Evolutionary conservation across 2,329 filamentous ascomycete genomes (phyloP).

Genomic region (Incumbomyces lentus): DNA sequence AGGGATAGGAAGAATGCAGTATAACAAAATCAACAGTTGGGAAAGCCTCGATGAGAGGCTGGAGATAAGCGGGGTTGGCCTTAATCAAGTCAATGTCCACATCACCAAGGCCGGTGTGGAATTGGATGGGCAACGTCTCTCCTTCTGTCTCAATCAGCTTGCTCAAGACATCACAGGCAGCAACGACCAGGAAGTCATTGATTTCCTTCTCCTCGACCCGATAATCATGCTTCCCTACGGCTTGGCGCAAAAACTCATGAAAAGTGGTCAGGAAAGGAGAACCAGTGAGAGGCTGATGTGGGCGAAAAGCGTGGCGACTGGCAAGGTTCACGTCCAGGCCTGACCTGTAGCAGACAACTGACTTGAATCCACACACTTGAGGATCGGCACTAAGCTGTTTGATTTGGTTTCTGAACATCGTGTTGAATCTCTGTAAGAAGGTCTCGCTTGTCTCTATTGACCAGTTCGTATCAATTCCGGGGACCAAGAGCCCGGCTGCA

Average conservation of each 20-base stretch:
- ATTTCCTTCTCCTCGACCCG: slow-evolving; percentile 51
- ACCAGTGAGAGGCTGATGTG: slow-evolving; percentile 20
- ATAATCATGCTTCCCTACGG: slow-evolving; percentile 23
- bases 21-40: slow-evolving; percentile 63
- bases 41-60: slow-evolving; percentile 60
- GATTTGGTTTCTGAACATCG: slow-evolving; percentile 45
- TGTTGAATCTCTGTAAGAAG: slow-evolving; percentile 32
- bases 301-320: slow-evolving; percentile 21
- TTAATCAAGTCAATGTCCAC: slow-evolving; percentile 61
- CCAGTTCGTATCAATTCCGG: slow-evolving; percentile 30
- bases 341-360: slow-evolving; percentile 69
- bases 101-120: slow-evolving; percentile 75
- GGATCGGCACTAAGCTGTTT: slow-evolving; percentile 49
- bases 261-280: slow-evolving; percentile 17
- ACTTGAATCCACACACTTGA: slow-evolving; percentile 70
- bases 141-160: slow-evolving; percentile 27
- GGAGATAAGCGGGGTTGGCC: slow-evolving; percentile 65
- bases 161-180: slow-evolving; percentile 49
- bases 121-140: slow-evolving; percentile 55
- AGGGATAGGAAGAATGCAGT: slow-evolving; percentile 73
- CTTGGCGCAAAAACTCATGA: slow-evolving; percentile 17
- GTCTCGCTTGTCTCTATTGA: slow-evolving; percentile 22
- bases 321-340: slow-evolving; percentile 50
- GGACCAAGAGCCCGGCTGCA: slow-evolving; percentile 30
- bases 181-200: slow-evolving; percentile 60